phyloP scores from a whole-genome alignment of 352 stramenopile genomes.

The Phytopythium helicoides region DNA sequence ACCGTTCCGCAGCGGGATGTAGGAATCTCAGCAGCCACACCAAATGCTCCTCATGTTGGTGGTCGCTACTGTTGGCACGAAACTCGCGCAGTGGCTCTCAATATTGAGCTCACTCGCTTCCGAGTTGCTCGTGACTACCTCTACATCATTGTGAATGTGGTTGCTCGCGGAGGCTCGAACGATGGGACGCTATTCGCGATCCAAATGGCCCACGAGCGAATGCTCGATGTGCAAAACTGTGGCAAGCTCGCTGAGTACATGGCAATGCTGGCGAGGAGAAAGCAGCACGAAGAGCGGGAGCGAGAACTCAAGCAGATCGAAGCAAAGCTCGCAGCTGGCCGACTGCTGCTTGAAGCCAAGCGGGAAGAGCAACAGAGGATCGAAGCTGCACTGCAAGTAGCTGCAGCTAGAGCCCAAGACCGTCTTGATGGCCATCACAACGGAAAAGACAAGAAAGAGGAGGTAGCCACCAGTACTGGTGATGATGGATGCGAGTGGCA shows the following conservation, averaged over 20 bases:
- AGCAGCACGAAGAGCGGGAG: slow-evolving; percentile 47
- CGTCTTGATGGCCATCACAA: slow-evolving; percentile 19
- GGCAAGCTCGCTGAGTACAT: slow-evolving; percentile 46
- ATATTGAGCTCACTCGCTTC: slow-evolving; percentile 33
- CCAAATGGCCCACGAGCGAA: slow-evolving; percentile 50
- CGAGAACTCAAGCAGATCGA: slow-evolving; percentile 61
- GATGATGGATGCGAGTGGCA: slow-evolving; percentile 39
- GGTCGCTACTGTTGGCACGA: slow-evolving; percentile 72
- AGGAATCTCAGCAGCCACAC: slow-evolving; percentile 45
- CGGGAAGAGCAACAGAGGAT: slow-evolving; percentile 62
- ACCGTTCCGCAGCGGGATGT: slow-evolving; percentile 48
- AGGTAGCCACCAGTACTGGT: not conserved
- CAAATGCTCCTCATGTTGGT: slow-evolving; percentile 52
- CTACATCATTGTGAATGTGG: slow-evolving; percentile 48
- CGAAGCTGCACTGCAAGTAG: slow-evolving; percentile 43
- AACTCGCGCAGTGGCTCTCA: slow-evolving; percentile 15
- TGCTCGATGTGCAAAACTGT: slow-evolving; percentile 35
- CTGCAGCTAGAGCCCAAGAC: slow-evolving; percentile 23
- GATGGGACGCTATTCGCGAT: slow-evolving; percentile 48
- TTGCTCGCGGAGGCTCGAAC: slow-evolving; percentile 24
- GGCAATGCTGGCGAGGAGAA: slow-evolving; percentile 34
- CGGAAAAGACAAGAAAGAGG: slow-evolving; percentile 7
- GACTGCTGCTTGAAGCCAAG: slow-evolving; percentile 54
- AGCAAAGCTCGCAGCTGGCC: slow-evolving; percentile 56
- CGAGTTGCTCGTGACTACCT: slow-evolving; percentile 54